Evolutionary conservation across 257 asterid species (phyloP), one percentile per base, ranked within the genome.

Genomic region (Primulina tabacum): DNA sequence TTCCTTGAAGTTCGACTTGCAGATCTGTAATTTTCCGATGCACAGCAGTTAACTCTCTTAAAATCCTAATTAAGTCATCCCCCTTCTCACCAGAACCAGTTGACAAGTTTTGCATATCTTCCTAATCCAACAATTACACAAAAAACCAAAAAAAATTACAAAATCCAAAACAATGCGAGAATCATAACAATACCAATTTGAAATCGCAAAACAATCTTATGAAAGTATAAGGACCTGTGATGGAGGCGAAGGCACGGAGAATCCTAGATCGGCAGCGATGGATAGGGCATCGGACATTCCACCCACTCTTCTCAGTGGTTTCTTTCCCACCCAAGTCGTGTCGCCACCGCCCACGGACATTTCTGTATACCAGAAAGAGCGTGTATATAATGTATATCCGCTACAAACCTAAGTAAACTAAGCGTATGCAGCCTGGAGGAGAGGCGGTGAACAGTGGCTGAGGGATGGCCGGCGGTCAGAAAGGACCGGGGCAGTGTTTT

Each of bases 1-100:
- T 86, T 67, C 99, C 99, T 77, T 94, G 99, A 80, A 94, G 97
- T 77, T 94, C 97, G 56, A 94, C 97, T 88, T 91, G 99, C 82
- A 94, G 88, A 84, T 91, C 97, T 38, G 97, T 95, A 18, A 89
- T 91, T 81, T 91, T 94, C 62, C 97, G 85, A 65, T 94, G 99
- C 26, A 94, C 97, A 47, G 85, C 78, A 47, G 97, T 94, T 72
- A 94, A 79, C 79, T 94, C 99, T 82, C 95, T 78, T 82, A 94
- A 83, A 62, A 91, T 90, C 87, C 87, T 86, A 60, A 94, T 78
- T 89, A 94, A 87, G 72, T 91, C 96, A 71, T 86, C 99, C 70
- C 92, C 88, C 74, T 89, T 87, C 65, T 89, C 97, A 35, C 82
- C 83, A 57, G 89, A 34, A 65, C 78, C 75, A 20, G 77, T 34